A percentile compares a stretch with the other conserved stretches of the same genome.
Conservation (phyloP, 2,329 filamentous ascomycete genomes). For the Penicillium paneum region DNA sequence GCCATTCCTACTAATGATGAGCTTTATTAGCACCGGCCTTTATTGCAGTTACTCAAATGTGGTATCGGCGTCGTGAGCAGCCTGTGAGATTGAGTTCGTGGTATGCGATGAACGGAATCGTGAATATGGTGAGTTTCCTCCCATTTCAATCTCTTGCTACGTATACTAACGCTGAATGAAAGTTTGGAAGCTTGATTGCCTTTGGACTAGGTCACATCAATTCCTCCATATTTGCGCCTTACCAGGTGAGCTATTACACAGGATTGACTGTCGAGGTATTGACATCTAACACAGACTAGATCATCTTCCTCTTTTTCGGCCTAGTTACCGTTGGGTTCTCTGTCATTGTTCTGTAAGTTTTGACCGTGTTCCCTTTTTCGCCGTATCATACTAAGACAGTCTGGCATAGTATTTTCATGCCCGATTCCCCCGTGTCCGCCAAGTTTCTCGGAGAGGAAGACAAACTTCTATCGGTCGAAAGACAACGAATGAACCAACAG, state of each 20-base stretch:
- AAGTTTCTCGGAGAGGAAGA: conserved; percentile 57
- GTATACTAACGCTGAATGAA: neutral
- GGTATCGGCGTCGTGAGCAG: conserved; percentile 54
- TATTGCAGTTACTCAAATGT: conserved; percentile 54
- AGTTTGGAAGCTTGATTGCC: conserved; percentile 53
- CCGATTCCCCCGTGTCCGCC: conserved; percentile 61
- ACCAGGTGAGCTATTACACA: conserved; percentile 44
- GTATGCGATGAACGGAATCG: conserved; percentile 57
- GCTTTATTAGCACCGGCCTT: conserved; percentile 47
- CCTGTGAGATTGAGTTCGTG: conserved; percentile 51
- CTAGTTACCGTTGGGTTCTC: conserved; percentile 53
- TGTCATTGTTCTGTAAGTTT: conserved; percentile 46
- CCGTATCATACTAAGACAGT: neutral
- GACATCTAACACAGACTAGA: conserved; percentile 15
- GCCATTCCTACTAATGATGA: neutral
- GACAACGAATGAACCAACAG: conserved; percentile 51
- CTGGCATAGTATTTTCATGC: conserved; percentile 50
- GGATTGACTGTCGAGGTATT: no score
- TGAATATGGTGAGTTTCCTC: conserved; percentile 44
- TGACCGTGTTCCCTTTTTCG: neutral
- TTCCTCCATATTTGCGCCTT: conserved; percentile 45
- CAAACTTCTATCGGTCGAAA: conserved; percentile 57
- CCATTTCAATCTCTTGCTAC: neutral
- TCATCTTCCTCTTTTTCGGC: conserved; percentile 40
- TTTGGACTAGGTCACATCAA: conserved; percentile 52